A percentile compares a stretch with the other conserved stretches of the same genome.
Conservation (phyloP, 73 alveolate species). For the Symbiodinium pilosum region DNA sequence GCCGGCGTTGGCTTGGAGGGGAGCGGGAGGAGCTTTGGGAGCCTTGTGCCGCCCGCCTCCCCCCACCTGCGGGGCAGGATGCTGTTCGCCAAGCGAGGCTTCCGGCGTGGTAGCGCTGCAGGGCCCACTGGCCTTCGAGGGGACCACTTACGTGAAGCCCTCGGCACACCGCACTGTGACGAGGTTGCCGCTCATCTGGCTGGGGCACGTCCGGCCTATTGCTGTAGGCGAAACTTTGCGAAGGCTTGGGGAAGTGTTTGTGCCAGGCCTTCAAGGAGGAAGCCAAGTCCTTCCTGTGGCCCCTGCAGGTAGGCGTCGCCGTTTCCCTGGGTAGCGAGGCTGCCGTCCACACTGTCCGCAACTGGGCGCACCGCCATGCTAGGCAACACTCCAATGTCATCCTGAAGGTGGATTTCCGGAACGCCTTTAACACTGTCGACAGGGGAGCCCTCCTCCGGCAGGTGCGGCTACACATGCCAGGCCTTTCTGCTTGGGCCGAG, state of each 20-base stretch:
- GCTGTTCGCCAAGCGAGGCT: background rate
- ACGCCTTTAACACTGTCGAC: constrained; percentile 24
- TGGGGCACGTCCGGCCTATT: constrained; percentile 23
- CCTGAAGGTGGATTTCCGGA: background rate
- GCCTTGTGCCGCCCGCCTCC: background rate
- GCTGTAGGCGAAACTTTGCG: constrained; percentile 50
- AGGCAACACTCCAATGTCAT: constrained; percentile 35
- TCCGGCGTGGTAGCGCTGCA: constrained; percentile 20
- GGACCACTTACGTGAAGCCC: constrained; percentile 46
- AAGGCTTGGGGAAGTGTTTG: constrained; percentile 15
- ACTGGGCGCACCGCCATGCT: constrained; percentile 20
- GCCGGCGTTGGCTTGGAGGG: constrained; percentile 20
- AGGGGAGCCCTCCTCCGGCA: constrained; percentile 15
- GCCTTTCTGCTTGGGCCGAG: constrained; percentile 22
- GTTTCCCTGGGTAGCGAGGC: constrained; percentile 5
- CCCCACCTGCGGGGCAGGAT: constrained; percentile 15
- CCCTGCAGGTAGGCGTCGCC: constrained; percentile 54
- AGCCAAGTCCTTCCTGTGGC: constrained; percentile 2
- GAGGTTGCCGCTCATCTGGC: constrained; percentile 51
- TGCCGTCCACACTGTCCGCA: constrained; percentile 13
- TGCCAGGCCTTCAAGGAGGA: constrained; percentile 31
- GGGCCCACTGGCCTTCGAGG: constrained; percentile 56
- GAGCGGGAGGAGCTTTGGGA: constrained; percentile 53
- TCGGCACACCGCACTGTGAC: background rate
- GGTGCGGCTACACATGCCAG: constrained; percentile 27